Evolutionary conservation across 1,139 yeast genomes (phyloP).

Genomic region (Taphrina communis): DNA sequence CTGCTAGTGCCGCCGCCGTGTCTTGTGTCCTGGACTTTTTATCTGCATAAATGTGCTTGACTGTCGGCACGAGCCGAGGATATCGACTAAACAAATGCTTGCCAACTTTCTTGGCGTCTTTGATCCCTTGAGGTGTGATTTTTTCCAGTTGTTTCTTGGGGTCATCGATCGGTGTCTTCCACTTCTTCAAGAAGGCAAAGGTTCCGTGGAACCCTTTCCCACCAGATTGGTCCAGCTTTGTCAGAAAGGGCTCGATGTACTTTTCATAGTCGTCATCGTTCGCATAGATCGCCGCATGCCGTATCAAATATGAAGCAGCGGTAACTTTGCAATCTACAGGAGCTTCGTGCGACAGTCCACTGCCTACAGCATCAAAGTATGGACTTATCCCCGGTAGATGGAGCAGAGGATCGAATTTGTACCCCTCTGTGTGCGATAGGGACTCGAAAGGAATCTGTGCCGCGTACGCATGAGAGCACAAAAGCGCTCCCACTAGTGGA

Average conservation of each 20-base stretch:
- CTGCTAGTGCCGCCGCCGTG: slow-evolving; percentile 32
- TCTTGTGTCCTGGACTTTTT: slow-evolving; percentile 38
- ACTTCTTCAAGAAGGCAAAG: slow-evolving; percentile 24
- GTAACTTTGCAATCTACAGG: slow-evolving; percentile 36
- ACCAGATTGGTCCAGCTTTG: slow-evolving; percentile 21
- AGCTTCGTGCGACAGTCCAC: slow-evolving; percentile 30
- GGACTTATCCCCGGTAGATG: slow-evolving; percentile 39
- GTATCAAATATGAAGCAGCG: slow-evolving; percentile 36
- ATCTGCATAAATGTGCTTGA: slow-evolving; percentile 36
- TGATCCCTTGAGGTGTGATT: slow-evolving; percentile 36
- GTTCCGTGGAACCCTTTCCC: slow-evolving; percentile 28
- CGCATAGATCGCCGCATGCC: slow-evolving; percentile 39
- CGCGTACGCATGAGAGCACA: slow-evolving; percentile 6
- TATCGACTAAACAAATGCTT: slow-evolving; percentile 35
- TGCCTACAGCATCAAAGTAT: slow-evolving; percentile 38
- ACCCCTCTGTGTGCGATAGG: slow-evolving; percentile 30
- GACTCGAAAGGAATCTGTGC: slow-evolving; percentile 28
- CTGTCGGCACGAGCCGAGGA: slow-evolving; percentile 15
- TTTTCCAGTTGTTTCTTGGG: slow-evolving; percentile 29
- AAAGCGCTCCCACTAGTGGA: not conserved
- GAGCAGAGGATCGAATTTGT: slow-evolving; percentile 32
- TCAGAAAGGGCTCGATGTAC: slow-evolving; percentile 34
- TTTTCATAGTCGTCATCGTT: slow-evolving; percentile 37
- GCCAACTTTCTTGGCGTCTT: slow-evolving; percentile 32
- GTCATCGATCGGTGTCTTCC: slow-evolving; percentile 32